Conservation (phyloP, 495 filamentous ascomycete species). For the Aspergillus nidulans region DNA sequence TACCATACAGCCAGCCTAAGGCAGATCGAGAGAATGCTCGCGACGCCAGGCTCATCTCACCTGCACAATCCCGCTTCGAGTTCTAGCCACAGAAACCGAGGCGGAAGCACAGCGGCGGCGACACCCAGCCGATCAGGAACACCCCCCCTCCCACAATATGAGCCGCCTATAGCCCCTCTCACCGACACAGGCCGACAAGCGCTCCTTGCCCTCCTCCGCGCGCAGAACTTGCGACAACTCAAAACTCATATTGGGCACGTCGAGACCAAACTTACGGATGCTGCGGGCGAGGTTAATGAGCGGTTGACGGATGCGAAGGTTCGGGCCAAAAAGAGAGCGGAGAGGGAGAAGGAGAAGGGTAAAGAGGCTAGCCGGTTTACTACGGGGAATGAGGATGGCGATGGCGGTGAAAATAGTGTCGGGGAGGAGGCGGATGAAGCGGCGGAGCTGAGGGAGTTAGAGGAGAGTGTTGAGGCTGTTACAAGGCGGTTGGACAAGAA, state of each 20-base stretch:
- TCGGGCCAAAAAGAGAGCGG: constrained; percentile 29
- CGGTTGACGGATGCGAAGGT: constrained; percentile 30
- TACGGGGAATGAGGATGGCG: constrained; percentile 18
- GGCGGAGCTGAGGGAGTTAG: constrained; percentile 24
- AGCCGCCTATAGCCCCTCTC: constrained; percentile 51
- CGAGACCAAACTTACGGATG: constrained; percentile 33
- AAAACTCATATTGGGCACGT: constrained; percentile 36
- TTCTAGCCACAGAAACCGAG: not conserved
- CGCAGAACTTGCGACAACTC: constrained; percentile 26
- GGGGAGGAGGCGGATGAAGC: constrained; percentile 19
- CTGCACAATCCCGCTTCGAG: not conserved
- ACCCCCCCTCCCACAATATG: constrained; percentile 52
- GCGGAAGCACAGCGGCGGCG: not conserved
- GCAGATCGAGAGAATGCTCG: not conserved
- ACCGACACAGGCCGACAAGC: constrained; percentile 28
- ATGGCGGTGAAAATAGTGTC: constrained; percentile 22
- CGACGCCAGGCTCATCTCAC: not conserved
- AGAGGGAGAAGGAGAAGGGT: constrained; percentile 13
- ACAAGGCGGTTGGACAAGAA: constrained; percentile 36
- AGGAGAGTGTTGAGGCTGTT: constrained; percentile 26
- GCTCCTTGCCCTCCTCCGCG: constrained; percentile 30
- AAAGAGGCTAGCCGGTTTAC: not conserved
- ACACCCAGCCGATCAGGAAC: constrained; percentile 12
- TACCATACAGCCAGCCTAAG: not conserved
- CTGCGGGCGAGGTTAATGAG: constrained; percentile 47